Evolutionary conservation across 1,139 yeast genomes (phyloP).

Genomic region (Lodderomyces parapsilosis): DNA sequence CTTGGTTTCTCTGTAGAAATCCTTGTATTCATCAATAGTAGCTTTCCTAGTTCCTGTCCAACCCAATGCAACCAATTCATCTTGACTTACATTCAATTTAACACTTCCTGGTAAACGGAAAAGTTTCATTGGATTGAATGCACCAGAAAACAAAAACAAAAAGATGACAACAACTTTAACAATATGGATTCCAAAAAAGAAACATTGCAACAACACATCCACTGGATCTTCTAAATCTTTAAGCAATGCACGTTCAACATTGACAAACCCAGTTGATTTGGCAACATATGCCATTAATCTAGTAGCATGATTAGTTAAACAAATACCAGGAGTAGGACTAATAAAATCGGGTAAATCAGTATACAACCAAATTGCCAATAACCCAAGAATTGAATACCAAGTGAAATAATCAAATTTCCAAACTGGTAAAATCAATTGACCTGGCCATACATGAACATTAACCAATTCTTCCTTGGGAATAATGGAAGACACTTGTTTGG

Average conservation of each 20-base stretch:
- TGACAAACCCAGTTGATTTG: constrained; percentile 29
- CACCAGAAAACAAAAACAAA: constrained; percentile 61
- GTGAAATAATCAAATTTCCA: constrained; percentile 64
- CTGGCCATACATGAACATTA: constrained; percentile 75
- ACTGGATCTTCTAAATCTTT: constrained; percentile 45
- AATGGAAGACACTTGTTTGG: constrained; percentile 43
- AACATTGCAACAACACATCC: constrained; percentile 53
- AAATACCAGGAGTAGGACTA: constrained; percentile 90
- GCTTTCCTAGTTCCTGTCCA: constrained; percentile 92
- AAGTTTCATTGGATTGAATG: constrained; percentile 64
- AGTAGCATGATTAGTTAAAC: constrained; percentile 67
- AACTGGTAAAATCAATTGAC: constrained; percentile 80
- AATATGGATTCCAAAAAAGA: constrained; percentile 71
- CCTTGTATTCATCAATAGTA: constrained; percentile 68
- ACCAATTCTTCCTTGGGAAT: constrained; percentile 44
- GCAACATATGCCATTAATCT: constrained; percentile 35
- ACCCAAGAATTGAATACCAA: constrained; percentile 41
- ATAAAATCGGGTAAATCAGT: constrained; percentile 87
- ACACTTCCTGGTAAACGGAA: constrained; percentile 29
- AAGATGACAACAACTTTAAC: constrained; percentile 60
- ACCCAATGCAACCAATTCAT: constrained; percentile 66
- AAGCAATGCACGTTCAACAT: constrained; percentile 44
- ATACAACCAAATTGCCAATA: constrained; percentile 74
- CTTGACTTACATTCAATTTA: constrained; percentile 43
- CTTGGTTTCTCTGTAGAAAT: constrained; percentile 62